Evolutionary conservation across 371 early-diverging fungal species (phyloP).

Genomic region (Mycotypha africana): DNA sequence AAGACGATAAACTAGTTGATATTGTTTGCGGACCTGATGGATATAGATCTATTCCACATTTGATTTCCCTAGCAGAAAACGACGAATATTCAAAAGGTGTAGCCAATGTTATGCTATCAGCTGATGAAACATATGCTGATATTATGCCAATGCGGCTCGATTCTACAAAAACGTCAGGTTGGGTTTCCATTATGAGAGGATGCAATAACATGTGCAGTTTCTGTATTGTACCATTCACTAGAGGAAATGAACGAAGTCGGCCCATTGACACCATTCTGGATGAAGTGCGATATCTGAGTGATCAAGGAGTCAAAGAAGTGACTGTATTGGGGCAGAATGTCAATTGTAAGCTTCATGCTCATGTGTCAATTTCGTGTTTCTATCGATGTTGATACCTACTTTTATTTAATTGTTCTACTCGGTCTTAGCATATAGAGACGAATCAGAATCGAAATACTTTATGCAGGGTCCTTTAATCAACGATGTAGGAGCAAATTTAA

Average conservation of each 20-base stretch:
- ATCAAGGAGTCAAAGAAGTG: conserved; percentile 72
- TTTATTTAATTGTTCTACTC: not conserved
- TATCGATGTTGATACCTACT: not conserved
- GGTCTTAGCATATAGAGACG: conserved; percentile 69
- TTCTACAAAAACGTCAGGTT: conserved; percentile 53
- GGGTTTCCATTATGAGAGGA: conserved; percentile 75
- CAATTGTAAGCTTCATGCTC: conserved; percentile 41
- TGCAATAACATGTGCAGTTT: conserved; percentile 85
- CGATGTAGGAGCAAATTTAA: conserved; percentile 31
- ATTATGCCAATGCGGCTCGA: conserved; percentile 72
- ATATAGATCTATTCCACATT: conserved; percentile 69
- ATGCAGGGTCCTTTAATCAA: conserved; percentile 16
- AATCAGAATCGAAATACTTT: conserved; percentile 48
- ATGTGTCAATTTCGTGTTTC: too few relatives aligned
- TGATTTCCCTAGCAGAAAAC: conserved; percentile 60
- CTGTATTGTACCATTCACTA: conserved; percentile 76
- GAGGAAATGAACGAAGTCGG: conserved; percentile 67
- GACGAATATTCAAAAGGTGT: conserved; percentile 61
- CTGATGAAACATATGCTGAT: conserved; percentile 82
- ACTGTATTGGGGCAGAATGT: conserved; percentile 81
- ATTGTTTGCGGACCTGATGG: conserved; percentile 81
- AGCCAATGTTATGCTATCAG: conserved; percentile 79
- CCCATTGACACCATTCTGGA: conserved; percentile 67
- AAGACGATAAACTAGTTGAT: conserved; percentile 69
- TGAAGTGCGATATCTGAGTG: conserved; percentile 60